phyloP scores from a whole-genome alignment of 164 flowering plant species.

The Umbellularia californica region DNA sequence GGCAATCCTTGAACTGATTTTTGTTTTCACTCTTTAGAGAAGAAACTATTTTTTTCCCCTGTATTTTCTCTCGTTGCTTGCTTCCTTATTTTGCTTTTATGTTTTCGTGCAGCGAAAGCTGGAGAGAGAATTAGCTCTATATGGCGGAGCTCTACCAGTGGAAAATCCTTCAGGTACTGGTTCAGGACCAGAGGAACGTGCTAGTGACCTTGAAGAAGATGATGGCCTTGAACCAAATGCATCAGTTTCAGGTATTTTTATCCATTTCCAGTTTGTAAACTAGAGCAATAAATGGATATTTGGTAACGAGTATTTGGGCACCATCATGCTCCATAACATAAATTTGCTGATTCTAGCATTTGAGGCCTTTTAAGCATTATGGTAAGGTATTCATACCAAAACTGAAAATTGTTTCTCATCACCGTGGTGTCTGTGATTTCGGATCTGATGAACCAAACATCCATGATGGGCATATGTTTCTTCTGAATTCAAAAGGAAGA shows the following conservation, averaged over 20 bases:
- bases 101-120: conserved; percentile 51
- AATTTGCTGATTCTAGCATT: too few species aligned
- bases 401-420: too few species aligned
- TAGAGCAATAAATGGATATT: neutral
- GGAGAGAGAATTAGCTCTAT: conserved; percentile 48
- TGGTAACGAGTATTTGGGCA: neutral
- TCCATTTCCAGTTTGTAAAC: neutral
- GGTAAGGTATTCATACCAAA: too few species aligned
- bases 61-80: neutral
- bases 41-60: neutral
- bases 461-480: too few species aligned
- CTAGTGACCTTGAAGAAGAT: conserved; percentile 32
- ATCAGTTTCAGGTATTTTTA: conserved; percentile 47
- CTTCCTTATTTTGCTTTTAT: neutral
- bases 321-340: too few species aligned
- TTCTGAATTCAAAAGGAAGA: too few species aligned
- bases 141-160: conserved; percentile 43
- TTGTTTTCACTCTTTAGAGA: neutral
- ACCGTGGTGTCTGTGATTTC: too few species aligned
- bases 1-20: too few species aligned
- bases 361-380: too few species aligned
- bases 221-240: conserved; percentile 38
- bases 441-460: too few species aligned
- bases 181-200: conserved; percentile 30
- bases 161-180: conserved; percentile 12